These are phyloP conservation scores for Hymenoscyphus repandus DNA, from an alignment of 2,329 filamentous ascomycete species.

Conservation along the genomic window DNA sequence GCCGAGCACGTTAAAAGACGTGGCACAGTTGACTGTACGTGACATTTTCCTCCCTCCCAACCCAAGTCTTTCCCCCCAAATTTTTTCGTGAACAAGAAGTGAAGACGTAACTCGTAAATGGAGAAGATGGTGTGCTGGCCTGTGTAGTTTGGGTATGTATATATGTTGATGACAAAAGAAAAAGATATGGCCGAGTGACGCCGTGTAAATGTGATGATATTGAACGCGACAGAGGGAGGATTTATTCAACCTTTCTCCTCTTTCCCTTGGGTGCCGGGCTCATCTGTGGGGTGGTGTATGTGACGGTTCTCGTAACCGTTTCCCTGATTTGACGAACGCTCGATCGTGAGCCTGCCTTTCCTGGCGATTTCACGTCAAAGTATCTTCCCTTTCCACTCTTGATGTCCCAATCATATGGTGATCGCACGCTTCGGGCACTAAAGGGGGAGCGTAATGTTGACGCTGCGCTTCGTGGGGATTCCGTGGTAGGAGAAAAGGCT, in stretches of 20 bases:
- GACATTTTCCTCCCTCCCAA: conserved; percentile 1
- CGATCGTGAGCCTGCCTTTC: conserved; percentile 47
- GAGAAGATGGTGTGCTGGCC: not conserved
- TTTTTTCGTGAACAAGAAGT: conserved; percentile 25
- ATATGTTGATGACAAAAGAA: conserved; percentile 11
- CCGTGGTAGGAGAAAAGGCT: conserved; percentile 52
- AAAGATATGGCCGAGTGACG: not conserved
- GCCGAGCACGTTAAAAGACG: conserved; percentile 6
- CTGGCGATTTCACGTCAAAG: conserved; percentile 49
- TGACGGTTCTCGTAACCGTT: conserved; percentile 90
- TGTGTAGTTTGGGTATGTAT: not conserved
- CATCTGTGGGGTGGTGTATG: conserved; percentile 73
- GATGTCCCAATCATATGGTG: conserved; percentile 74
- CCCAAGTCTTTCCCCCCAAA: conserved; percentile 4
- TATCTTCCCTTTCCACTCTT: conserved; percentile 58
- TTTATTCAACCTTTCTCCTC: conserved; percentile 66
- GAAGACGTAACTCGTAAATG: conserved; percentile 27
- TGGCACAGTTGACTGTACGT: not conserved
- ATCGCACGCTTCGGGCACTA: conserved; percentile 56
- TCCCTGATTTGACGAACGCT: conserved; percentile 72
- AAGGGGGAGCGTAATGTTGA: conserved; percentile 61
- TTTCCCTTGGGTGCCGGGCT: conserved; percentile 90
- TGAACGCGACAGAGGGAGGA: not conserved
- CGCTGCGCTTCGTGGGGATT: conserved; percentile 62
- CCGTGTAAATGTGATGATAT: not conserved